Base-by-base conservation (phyloP, 495 filamentous ascomycete genomes). In the Haplographium delicatum region DNA sequence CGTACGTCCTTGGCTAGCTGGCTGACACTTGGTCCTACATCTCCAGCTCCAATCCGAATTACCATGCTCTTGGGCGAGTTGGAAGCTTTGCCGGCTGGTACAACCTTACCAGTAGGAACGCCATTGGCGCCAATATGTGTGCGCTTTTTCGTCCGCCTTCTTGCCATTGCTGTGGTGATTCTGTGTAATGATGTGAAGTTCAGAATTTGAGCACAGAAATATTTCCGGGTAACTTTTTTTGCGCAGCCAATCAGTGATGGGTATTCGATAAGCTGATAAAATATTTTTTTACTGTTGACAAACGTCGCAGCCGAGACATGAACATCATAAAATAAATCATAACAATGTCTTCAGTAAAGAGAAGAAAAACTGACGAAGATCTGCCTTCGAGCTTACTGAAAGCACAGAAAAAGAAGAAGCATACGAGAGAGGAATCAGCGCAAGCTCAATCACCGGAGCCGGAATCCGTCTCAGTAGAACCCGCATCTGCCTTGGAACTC, bases 1-100 rank as follows among this genome's bases (percentile, higher is more conserved):
- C 93, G 81, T 19, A 96, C 87, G 72, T 99, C 93, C 56, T 86
- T 84, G 4, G 91, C 93, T 49, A 99, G 72, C 66, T 96, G 91
- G 61, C 81, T 91, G 51, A 99, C 76, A 68, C 86, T 94, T 46
- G 88, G 81, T 51, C 93, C 93, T 26, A 97, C 89, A 62, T 96
- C 89, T 56, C 89, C 85, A 62, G 89, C 93, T 59, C 94, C 93
- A 46, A 96, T 89, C 57, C 93, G 84, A 68, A 99, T 94, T 45
- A 99, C 93, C 94, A 99, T 97, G 60, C 85, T 91, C 74, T 95
- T 96, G 13, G 93, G 93, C 44, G 68, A 65, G 37, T 63, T 67
- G 40, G 55, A 47, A 15, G 27, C 22, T 30, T 46, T 44, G 15
- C 39, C 54, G 31, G 54, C 42, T 11, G 53, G 30, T 0, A 47